These are phyloP conservation scores for Parietaria judaica DNA, from an alignment of 306 rosid species.

Conservation along the genomic window DNA sequence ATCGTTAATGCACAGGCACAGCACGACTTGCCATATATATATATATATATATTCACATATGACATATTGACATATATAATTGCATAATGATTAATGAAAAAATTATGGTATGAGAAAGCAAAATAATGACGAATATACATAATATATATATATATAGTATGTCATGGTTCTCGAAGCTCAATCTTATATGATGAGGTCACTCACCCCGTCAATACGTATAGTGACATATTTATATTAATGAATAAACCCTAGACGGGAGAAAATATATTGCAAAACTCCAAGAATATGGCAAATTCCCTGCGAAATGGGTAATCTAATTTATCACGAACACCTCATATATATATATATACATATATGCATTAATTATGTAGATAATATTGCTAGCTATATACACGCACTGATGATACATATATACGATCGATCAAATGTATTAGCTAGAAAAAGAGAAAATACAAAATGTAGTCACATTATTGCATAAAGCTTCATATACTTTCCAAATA, in stretches of 20 bases:
- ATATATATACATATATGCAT: background rate
- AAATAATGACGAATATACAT: background rate
- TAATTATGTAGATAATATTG: background rate
- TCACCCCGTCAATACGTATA: no score
- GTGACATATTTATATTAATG: no score
- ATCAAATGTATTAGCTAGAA: no score
- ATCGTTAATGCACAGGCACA: background rate
- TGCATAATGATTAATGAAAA: background rate
- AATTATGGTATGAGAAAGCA: background rate
- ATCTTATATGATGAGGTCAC: background rate
- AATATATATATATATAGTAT: no score
- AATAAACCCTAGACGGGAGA: background rate
- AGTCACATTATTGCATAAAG: background rate
- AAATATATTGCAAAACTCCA: conserved; percentile 4
- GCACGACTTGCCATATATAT: background rate
- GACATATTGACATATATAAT: no score
- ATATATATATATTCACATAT: background rate
- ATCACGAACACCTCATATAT: conserved; percentile 6
- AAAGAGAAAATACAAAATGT: conserved; percentile 1
- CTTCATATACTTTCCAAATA: conserved; percentile 2
- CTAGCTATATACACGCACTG: background rate
- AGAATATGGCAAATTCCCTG: conserved; percentile 11
- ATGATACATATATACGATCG: background rate
- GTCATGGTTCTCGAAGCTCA: background rate
- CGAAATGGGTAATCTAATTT: conserved; percentile 6